A percentile compares a stretch with the other conserved stretches of the same genome.
These are phyloP conservation scores for Camellia sinensis DNA, from an alignment of 148 eudicot genomes.

Conservation along the genomic window DNA sequence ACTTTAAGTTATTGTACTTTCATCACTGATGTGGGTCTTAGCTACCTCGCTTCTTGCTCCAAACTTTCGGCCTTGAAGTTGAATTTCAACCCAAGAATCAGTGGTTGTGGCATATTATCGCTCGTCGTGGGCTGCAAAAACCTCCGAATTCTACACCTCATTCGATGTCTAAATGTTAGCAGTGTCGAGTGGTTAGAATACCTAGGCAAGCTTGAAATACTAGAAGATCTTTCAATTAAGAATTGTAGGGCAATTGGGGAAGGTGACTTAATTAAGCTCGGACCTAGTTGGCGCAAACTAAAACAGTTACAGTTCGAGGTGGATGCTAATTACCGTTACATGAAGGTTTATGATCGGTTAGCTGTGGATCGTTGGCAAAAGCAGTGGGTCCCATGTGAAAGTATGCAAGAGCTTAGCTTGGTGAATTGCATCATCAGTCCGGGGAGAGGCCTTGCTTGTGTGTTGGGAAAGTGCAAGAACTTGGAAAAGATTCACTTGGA, in stretches of 20 bases:
- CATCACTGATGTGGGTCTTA: conserved; percentile 75
- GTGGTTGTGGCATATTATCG: conserved; percentile 80
- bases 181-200: conserved; percentile 84
- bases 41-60: conserved; percentile 62
- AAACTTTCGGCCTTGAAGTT: conserved; percentile 72
- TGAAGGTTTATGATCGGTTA: conserved; percentile 74
- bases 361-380: conserved; percentile 72
- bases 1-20: conserved; percentile 84
- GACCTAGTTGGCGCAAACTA: conserved; percentile 63
- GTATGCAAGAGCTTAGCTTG: conserved; percentile 63
- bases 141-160: conserved; percentile 56
- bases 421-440: conserved; percentile 79
- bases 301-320: conserved; percentile 69
- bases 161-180: conserved; percentile 62
- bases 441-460: conserved; percentile 87
- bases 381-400: conserved; percentile 71
- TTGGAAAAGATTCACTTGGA: conserved; percentile 72
- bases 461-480: conserved; percentile 63
- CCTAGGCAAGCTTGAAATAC: conserved; percentile 64
- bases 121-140: conserved; percentile 73
- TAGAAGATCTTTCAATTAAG: conserved; percentile 66
- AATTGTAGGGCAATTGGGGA: conserved; percentile 88
- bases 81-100: conserved; percentile 71
- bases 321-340: conserved; percentile 78
- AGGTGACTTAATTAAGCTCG: conserved; percentile 78